Evolutionary conservation across 2,329 filamentous ascomycete genomes (phyloP), one percentile per base, ranked within the genome.

Genomic region (Aquanectria penicillioides): DNA sequence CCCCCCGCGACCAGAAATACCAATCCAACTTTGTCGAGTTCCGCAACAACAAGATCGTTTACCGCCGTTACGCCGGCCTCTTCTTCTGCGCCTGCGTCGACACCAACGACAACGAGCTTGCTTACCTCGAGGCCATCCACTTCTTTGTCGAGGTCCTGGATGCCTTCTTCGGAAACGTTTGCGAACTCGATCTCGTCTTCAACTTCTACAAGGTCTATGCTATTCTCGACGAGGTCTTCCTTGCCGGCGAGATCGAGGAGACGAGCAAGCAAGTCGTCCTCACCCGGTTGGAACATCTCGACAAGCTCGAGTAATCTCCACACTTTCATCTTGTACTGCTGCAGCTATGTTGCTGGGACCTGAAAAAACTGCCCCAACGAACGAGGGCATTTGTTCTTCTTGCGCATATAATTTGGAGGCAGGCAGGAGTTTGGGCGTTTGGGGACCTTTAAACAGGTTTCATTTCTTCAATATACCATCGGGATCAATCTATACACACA

Each of bases 81-180:
- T 99, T 99, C 86, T 99, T 99, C 83, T 99, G 95, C 83, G 96
- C 94, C 51, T 98, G 95, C 78, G 95, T 99, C 74, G 95, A 99
- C 79, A 96, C 94, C 48, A 98, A 97, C 77, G 95, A 99, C 78
- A 99, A 98, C 79, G 95, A 99, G 82, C 83, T 99, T 61, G 94
- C 95, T 22, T 98, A 93, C 73, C 85, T 99, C 59, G 95, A 99
- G 80, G 95, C 94, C 6, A 97, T 99, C 73, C 95, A 99, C 80
- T 99, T 99, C 83, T 99, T 99, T 73, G 95, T 99, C 70, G 95
- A 99, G 81, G 95, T 99, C 62, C 85, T 99, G 71, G 95, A 99
- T 83, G 89, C 94, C 72, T 99, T 99, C 80, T 99, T 99, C 77
- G 95, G 95, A 66, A 99, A 99, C 77, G 95, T 99, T 58, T 99